Evolutionary conservation across 257 asterid genomes (phyloP).

Genomic region (Fraxinus pennsylvanica): DNA sequence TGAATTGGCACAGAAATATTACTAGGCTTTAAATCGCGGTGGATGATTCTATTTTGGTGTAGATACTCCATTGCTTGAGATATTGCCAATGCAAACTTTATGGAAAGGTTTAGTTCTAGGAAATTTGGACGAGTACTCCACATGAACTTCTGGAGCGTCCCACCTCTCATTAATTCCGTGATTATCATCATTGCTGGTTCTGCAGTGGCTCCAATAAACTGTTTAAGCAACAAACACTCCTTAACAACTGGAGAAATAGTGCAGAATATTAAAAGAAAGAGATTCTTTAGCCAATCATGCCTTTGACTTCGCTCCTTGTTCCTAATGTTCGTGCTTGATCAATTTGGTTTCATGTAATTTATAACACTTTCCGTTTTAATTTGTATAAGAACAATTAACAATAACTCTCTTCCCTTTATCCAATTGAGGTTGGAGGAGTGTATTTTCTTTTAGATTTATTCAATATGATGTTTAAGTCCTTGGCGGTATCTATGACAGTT

Average conservation of each 20-base stretch:
- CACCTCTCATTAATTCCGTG: constrained; percentile 65
- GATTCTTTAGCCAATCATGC: not conserved
- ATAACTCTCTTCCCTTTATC: not conserved
- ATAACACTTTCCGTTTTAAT: not conserved
- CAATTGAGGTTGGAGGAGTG: not conserved
- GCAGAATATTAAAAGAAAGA: constrained; percentile 5
- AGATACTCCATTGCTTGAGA: constrained; percentile 68
- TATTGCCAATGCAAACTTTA: constrained; percentile 49
- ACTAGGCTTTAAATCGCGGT: constrained; percentile 73
- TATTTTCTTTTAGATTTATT: not conserved
- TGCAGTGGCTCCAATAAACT: constrained; percentile 60
- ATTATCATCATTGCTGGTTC: constrained; percentile 56
- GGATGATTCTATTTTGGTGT: constrained; percentile 56
- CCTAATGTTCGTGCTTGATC: not conserved
- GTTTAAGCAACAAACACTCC: constrained; percentile 26
- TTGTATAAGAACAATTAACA: not conserved
- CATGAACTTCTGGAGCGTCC: constrained; percentile 61
- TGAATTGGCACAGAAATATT: constrained; percentile 19
- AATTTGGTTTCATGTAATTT: not conserved
- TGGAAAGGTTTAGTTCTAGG: constrained; percentile 51
- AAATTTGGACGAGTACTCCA: constrained; percentile 55
- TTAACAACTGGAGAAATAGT: constrained; percentile 18
- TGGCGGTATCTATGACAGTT: not conserved
- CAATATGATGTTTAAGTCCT: not conserved
- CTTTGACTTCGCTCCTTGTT: not conserved